phyloP scores from a whole-genome alignment of 495 filamentous ascomycete species.

The Tuber umbilicatum region DNA sequence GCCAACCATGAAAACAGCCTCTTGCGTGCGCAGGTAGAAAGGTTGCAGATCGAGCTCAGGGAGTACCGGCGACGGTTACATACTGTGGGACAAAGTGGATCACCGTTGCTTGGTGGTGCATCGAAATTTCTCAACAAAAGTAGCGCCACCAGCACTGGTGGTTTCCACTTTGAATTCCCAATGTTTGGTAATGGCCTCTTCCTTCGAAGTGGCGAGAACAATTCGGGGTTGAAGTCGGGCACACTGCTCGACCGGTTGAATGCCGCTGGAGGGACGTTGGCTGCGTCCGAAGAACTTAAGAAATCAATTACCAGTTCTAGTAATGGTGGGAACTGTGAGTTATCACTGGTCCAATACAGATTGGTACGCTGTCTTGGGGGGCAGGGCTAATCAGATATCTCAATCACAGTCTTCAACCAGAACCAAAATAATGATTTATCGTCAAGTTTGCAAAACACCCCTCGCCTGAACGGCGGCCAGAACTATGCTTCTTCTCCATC shows the following conservation, averaged over 20 bases:
- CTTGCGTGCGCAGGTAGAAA: slow-evolving; percentile 77
- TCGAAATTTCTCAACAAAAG: slow-evolving; percentile 24
- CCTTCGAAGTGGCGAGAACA: slow-evolving; percentile 16
- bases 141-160: slow-evolving; percentile 59
- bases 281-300: slow-evolving; percentile 31
- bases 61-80: slow-evolving; percentile 56
- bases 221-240: slow-evolving; percentile 10
- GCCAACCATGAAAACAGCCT: slow-evolving; percentile 80
- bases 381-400: background rate
- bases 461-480: slow-evolving; percentile 36
- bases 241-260: slow-evolving; percentile 36
- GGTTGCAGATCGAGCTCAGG: slow-evolving; percentile 72
- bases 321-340: slow-evolving; percentile 36
- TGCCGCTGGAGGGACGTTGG: slow-evolving; percentile 16
- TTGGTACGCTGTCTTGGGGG: background rate
- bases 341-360: slow-evolving; percentile 3
- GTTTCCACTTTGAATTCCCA: slow-evolving; percentile 93
- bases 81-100: slow-evolving; percentile 17
- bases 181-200: slow-evolving; percentile 60
- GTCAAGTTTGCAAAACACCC: slow-evolving; percentile 35
- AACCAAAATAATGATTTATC: slow-evolving; percentile 41
- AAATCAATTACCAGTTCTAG: slow-evolving; percentile 17
- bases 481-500: slow-evolving; percentile 51
- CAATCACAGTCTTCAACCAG: slow-evolving; percentile 38
- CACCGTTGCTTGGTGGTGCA: slow-evolving; percentile 29